These are phyloP conservation scores for Cordyceps farinosa DNA, from an alignment of 2,329 filamentous ascomycete genomes.

Conservation along the genomic window DNA sequence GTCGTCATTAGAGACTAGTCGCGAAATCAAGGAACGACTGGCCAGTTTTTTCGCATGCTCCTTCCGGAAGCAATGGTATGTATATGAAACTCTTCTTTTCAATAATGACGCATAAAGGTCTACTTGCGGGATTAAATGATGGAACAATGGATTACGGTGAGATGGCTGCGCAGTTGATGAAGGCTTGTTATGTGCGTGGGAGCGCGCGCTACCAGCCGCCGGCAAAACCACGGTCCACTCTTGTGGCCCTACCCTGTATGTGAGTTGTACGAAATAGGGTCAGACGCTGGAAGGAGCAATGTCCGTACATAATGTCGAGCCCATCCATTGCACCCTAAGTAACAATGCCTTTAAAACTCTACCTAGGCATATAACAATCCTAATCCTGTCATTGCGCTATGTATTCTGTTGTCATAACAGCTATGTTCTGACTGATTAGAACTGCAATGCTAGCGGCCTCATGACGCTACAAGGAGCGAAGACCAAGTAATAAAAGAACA, in stretches of 20 bases:
- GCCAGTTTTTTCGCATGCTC: not conserved
- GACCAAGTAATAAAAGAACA: too few relatives aligned
- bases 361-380: too few relatives aligned
- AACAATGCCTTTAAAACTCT: too few relatives aligned
- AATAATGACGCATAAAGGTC: not conserved
- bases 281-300: not conserved
- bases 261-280: too few relatives aligned
- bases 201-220: not conserved
- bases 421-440: too few relatives aligned
- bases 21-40: not conserved
- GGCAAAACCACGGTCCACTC: conserved; percentile 6
- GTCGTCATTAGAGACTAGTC: conserved; percentile 28
- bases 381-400: too few relatives aligned
- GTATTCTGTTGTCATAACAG: too few relatives aligned
- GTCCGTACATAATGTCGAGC: not conserved
- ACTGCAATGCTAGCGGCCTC: too few relatives aligned
- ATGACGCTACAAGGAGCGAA: too few relatives aligned
- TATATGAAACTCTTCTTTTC: not conserved
- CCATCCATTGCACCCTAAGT: too few relatives aligned
- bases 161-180: not conserved
- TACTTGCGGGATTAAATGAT: not conserved
- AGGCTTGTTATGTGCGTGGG: not conserved
- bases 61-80: not conserved
- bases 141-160: not conserved
- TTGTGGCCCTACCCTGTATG: not conserved